Evolutionary conservation across 2,329 filamentous ascomycete genomes (phyloP).

Genomic region (Penicillium sp.): DNA sequence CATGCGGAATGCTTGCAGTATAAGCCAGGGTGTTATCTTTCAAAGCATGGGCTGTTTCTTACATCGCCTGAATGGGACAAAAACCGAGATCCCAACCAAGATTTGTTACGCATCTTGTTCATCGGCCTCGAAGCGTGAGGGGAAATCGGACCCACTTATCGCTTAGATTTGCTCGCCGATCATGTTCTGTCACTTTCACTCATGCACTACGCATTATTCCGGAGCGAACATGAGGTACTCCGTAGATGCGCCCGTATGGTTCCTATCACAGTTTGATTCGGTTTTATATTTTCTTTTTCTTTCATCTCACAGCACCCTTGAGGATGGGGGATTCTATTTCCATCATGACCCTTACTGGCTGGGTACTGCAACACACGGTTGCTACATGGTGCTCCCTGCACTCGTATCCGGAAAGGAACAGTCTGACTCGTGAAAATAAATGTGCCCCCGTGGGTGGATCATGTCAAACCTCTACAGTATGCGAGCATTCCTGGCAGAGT

Average conservation of each 20-base stretch:
- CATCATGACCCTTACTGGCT: too few relatives aligned
- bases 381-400: too few relatives aligned
- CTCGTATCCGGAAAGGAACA: too few relatives aligned
- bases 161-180: not conserved
- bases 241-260: not conserved
- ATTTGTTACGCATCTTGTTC: not conserved
- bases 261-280: too few relatives aligned
- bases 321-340: too few relatives aligned
- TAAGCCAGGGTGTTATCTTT: not conserved
- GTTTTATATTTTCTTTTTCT: too few relatives aligned
- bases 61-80: not conserved
- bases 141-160: not conserved
- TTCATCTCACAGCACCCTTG: too few relatives aligned
- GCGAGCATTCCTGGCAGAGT: not conserved
- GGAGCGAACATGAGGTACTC: too few relatives aligned
- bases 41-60: not conserved
- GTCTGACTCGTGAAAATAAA: not conserved
- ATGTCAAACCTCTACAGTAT: not conserved
- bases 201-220: not conserved
- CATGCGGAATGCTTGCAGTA: too few relatives aligned
- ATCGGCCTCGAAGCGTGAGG: not conserved
- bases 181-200: not conserved
- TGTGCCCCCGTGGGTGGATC: not conserved
- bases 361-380: too few relatives aligned
- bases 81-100: not conserved